Evolutionary conservation across 108 stramenopile species (phyloP).

Genomic region (Cyclotella baltica): DNA sequence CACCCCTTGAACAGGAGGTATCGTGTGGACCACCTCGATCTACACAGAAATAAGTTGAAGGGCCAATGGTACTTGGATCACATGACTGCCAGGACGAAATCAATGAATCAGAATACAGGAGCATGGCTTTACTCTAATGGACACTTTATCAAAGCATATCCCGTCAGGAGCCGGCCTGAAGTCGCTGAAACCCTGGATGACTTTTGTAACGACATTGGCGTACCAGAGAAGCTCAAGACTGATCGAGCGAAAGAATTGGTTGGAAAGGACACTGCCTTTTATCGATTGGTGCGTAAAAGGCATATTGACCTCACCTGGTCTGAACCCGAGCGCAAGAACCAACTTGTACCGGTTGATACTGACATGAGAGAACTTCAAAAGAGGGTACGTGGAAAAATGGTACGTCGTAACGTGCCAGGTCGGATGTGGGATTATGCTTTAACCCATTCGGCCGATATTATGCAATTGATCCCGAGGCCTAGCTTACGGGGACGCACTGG

Average conservation of each 20-base stretch:
- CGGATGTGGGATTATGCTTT: no score
- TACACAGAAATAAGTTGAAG: no score
- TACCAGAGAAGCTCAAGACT: background rate
- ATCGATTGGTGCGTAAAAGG: background rate
- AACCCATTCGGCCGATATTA: conserved; percentile 1
- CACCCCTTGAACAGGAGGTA: conserved; percentile 19
- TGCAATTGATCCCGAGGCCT: conserved; percentile 6
- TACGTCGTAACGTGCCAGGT: no score
- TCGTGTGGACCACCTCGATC: conserved; percentile 27
- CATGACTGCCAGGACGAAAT: background rate
- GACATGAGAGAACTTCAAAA: conserved; percentile 27
- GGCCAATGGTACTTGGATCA: conserved; percentile 14
- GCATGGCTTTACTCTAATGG: no score
- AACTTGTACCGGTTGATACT: conserved; percentile 16
- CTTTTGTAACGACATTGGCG: conserved; percentile 9
- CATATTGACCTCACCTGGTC: conserved; percentile 9
- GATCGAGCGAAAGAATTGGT: conserved; percentile 7
- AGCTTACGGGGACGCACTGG: no score
- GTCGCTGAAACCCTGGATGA: no score
- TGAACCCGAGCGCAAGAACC: conserved; percentile 17
- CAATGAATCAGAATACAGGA: no score
- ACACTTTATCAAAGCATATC: conserved; percentile 11
- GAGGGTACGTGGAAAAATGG: no score
- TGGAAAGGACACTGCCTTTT: conserved; percentile 25
- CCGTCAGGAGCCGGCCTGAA: no score